Evolutionary conservation across 2,329 filamentous ascomycete species (phyloP), one percentile per base, ranked within the genome.

Genomic region (Penicillium decumbens): DNA sequence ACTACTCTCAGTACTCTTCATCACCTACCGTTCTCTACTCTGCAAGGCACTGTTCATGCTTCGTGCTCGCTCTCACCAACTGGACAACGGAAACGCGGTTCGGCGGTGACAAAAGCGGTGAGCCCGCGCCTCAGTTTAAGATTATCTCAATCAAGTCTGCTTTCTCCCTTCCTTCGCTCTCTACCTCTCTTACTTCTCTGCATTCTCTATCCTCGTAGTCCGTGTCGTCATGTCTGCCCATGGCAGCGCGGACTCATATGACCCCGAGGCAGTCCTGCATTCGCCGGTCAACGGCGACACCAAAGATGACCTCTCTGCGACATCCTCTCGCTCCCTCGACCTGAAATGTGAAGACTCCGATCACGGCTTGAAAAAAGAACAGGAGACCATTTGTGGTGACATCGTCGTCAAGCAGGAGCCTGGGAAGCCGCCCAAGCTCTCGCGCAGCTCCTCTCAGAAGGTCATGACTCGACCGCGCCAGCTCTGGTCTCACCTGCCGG

Each of bases 371-470:
- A 54, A 55, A 20, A 18, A 20, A 6, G 45, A 47, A 2, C 10
- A 81, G 63, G 78, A 82, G 59, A 75, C 74, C 35, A 70, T 85
- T 44, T 78, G 79, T 50, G 82, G 80, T 56, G 80, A 81, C 53
- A 80, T 85, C 49, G 79, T 76, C 43, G 67, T 85, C 62, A 85
- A 83, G 66, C 72, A 80, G 64, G 81, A 85, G 68, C 79, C 80
- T 24, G 80, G 81, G 20, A 82, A 87, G 63, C 79, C 82, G 35
- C 81, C 85, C 40, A 93, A 88, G 71, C 75, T 87, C 50, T 79
- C 84, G 58, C 85, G 89, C 61, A 89, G 87, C 65, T 75, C 82
- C 32, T 86, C 87, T 18, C 83, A 88, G 59, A 95, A 88, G 69
- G 70, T 83, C 43, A 71, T 80, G 50, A 72, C 79, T 54, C 81